Evolutionary conservation across 2,329 filamentous ascomycete species (phyloP).

Genomic region (Fusarium sp.): DNA sequence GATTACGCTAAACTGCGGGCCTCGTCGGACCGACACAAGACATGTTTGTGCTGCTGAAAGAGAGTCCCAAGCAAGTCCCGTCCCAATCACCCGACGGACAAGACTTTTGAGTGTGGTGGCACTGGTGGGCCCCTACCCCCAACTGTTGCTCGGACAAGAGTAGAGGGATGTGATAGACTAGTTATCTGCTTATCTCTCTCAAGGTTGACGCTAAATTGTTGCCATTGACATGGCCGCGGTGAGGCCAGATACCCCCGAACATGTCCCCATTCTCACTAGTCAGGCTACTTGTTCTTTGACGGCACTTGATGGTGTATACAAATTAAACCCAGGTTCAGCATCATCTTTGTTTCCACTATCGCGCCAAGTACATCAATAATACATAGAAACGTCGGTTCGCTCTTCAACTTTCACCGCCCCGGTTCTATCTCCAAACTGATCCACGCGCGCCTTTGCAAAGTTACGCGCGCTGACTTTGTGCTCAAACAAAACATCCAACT

Average conservation of each 20-base stretch:
- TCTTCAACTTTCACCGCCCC: slow-evolving; percentile 32
- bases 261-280: slow-evolving; percentile 1
- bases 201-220: slow-evolving; percentile 7
- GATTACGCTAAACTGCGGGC: slow-evolving; percentile 12
- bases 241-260: slow-evolving; percentile 1
- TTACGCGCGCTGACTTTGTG: slow-evolving; percentile 53
- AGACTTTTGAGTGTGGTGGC: neutral
- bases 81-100: slow-evolving; percentile 19
- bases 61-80: neutral
- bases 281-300: neutral
- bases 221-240: neutral
- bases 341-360: no score
- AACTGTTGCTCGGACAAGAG: neutral
- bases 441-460: slow-evolving; percentile 44
- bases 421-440: slow-evolving; percentile 31
- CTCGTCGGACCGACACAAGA: slow-evolving; percentile 29
- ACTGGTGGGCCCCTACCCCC: slow-evolving; percentile 7
- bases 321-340: no score
- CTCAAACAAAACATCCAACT: slow-evolving; percentile 65
- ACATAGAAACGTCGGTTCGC: neutral
- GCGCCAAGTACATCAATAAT: neutral
- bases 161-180: neutral
- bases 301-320: neutral
- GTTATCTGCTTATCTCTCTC: neutral
- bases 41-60: neutral